These are phyloP conservation scores for Centella asiatica DNA, from an alignment of 129 eudicot genomes.

Conservation along the genomic window DNA sequence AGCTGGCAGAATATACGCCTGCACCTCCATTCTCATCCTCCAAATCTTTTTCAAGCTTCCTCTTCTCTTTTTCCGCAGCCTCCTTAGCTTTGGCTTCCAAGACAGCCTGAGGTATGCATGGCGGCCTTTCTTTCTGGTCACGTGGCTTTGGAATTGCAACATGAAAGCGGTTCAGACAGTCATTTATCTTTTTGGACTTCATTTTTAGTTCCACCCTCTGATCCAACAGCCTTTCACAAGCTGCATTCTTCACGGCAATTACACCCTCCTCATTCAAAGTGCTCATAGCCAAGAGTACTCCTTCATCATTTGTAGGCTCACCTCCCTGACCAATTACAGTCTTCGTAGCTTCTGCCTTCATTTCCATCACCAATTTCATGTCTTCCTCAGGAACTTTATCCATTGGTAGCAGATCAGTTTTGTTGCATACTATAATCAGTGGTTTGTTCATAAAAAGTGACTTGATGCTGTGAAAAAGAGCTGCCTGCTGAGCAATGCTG, in stretches of 20 bases:
- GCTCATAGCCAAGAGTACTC: constrained; percentile 80
- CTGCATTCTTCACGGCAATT: constrained; percentile 81
- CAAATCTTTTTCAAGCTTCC: constrained; percentile 65
- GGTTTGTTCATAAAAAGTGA: constrained; percentile 92
- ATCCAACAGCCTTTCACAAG: constrained; percentile 76
- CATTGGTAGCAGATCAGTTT: constrained; percentile 78
- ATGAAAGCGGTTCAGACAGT: constrained; percentile 85
- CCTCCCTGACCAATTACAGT: constrained; percentile 82
- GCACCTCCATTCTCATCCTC: constrained; percentile 96
- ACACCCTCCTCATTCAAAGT: constrained; percentile 88
- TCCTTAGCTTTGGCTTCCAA: constrained; percentile 68
- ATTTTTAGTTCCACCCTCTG: constrained; percentile 88
- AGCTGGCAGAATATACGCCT: constrained; percentile 91
- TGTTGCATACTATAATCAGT: constrained; percentile 75
- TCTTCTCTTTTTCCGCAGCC: constrained; percentile 46
- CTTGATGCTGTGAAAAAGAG: constrained; percentile 85
- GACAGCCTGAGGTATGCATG: constrained; percentile 70
- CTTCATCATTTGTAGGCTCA: constrained; percentile 49
- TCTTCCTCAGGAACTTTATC: constrained; percentile 77
- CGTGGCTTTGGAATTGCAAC: constrained; percentile 88
- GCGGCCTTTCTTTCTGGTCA: constrained; percentile 73
- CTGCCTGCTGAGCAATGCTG: constrained; percentile 83
- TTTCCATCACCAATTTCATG: constrained; percentile 74
- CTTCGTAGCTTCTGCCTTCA: constrained; percentile 85
- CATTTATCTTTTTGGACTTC: constrained; percentile 86